Evolutionary conservation across 139 green algal species (phyloP), one percentile per base, ranked within the genome.

Genomic region (Deuterostichococcus epilithicus): DNA sequence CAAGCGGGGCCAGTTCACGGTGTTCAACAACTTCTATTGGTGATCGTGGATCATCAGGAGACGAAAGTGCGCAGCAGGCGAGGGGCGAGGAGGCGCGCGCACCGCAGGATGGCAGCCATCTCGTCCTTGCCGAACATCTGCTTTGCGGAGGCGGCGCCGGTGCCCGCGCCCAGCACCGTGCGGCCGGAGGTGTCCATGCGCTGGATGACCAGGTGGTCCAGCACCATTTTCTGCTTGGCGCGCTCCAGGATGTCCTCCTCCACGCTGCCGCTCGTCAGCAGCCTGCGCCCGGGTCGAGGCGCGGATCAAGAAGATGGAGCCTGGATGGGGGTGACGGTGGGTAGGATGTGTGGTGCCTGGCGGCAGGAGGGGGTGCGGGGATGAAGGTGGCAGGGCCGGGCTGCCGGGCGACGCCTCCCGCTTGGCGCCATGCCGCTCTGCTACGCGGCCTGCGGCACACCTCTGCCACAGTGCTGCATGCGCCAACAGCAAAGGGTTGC

Each of bases 201-300:
- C 83, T 94, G 94, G 33, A 97, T 97, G 76, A 98, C 94, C 65
- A 98, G 83, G 80, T 98, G 94, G 82, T 98, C 95, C 79, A 98
- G 90, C 83, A 97, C 94, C 94, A 98, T 98, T 87, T 98, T 98
- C 35, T 88, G 81, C 84, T 97, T 97, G 69, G 91, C 91, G 20
- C 91, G 81, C 85, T 98, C 92, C 77, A 98, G 79, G 65, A 98
- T 98, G 80, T 97, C 90, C 84, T 98, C 93, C 86, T 98, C 94
- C 72, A 97, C 94, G 67, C 82, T 93, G 63, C 82, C 81, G 72
- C 82, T 90, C 20, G 94, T 98, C 74, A 97, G 89, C 70, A 97
- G 93, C 32, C 90, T 89, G 79, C 52, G 77, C 23, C n/a, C 20
- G 28, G 44, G 6, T 74, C 35, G 69, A 67, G 2, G 39, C 10